These are phyloP conservation scores for Euphorbia corollata DNA, from an alignment of 441 rosid genomes.

Conservation along the genomic window DNA sequence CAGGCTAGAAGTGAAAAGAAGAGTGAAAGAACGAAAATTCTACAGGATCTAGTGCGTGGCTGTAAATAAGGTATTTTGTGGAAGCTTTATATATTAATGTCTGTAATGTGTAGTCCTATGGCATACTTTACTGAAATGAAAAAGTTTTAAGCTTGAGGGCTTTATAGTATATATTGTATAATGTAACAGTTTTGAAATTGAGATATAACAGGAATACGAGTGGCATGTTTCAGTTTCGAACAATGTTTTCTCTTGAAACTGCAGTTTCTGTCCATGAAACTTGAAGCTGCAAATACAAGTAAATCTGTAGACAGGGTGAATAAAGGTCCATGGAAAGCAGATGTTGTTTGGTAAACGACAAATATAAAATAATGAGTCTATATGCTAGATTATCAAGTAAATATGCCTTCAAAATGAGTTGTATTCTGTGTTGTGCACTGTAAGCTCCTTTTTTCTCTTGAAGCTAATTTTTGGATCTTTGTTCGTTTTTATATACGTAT, in stretches of 20 bases:
- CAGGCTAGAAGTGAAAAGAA: conserved; percentile 92
- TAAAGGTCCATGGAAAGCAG: too few species aligned
- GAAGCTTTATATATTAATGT: background rate
- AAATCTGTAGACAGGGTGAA: too few species aligned
- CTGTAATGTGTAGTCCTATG: background rate
- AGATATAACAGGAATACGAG: conserved; percentile 1
- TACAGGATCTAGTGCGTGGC: conserved; percentile 81
- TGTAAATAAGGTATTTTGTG: conserved; percentile 65
- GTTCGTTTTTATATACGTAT: too few species aligned
- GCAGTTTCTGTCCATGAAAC: conserved; percentile 93
- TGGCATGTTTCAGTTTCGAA: conserved; percentile 1
- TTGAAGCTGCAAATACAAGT: conserved; percentile 43
- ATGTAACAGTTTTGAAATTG: background rate
- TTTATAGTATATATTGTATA: background rate
- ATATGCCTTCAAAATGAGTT: too few species aligned
- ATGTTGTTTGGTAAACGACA: too few species aligned
- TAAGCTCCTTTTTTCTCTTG: too few species aligned
- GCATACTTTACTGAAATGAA: background rate
- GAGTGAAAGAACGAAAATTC: conserved; percentile 88
- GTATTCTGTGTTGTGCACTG: too few species aligned
- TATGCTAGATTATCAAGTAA: too few species aligned
- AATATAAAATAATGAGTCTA: too few species aligned
- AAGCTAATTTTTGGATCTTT: too few species aligned
- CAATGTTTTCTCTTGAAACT: too few species aligned
- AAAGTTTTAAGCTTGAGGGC: background rate